Percentiles rank a stretch among this genome's conserved stretches.
These are phyloP conservation scores for Vitis rotundifolia DNA, from an alignment of 164 flowering plant genomes.

Conservation along the genomic window DNA sequence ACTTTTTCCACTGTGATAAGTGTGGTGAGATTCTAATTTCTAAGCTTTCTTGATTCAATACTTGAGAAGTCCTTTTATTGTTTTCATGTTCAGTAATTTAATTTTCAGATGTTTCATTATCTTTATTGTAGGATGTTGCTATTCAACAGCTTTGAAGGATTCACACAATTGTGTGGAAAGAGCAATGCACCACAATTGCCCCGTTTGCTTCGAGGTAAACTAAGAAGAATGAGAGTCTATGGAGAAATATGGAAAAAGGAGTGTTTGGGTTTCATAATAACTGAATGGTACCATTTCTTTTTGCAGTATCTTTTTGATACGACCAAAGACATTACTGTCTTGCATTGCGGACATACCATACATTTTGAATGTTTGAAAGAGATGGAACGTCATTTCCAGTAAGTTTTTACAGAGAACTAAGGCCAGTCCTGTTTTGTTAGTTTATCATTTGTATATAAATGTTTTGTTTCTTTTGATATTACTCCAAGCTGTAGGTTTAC, in stretches of 20 bases:
- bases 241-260: background rate
- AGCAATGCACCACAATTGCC: slow-evolving; percentile 94
- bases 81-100: background rate
- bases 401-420: slow-evolving; percentile 12
- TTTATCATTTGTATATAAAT: too few relatives aligned
- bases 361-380: slow-evolving; percentile 71
- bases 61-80: background rate
- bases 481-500: background rate
- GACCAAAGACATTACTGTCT: slow-evolving; percentile 54
- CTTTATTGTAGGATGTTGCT: slow-evolving; percentile 66
- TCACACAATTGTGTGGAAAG: slow-evolving; percentile 74
- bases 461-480: background rate
- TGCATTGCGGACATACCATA: slow-evolving; percentile 72
- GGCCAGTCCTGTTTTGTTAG: too few relatives aligned
- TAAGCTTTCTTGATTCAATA: background rate
- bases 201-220: slow-evolving; percentile 87
- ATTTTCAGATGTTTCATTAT: background rate
- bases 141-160: slow-evolving; percentile 52
- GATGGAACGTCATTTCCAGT: slow-evolving; percentile 68
- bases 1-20: slow-evolving; percentile 76
- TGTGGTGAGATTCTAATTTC: slow-evolving; percentile 53
- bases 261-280: too few relatives aligned
- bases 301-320: slow-evolving; percentile 79
- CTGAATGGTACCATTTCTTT: background rate
- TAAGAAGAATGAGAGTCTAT: background rate